Evolutionary conservation across 768 basidiomycete genomes (phyloP).

Genomic region (Mrakia blollopis): DNA sequence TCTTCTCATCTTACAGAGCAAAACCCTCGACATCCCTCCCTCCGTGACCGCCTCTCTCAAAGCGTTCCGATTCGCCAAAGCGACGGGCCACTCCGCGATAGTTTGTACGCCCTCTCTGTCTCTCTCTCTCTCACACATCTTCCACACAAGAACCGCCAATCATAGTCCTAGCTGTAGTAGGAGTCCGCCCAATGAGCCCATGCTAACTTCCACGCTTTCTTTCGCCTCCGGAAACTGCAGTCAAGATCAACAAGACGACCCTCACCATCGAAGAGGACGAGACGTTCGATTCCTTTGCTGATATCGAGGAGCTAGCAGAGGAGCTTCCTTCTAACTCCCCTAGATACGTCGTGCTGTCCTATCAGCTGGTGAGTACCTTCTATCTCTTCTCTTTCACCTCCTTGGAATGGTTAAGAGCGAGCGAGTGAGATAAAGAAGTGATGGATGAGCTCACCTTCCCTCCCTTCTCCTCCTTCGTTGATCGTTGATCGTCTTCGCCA

Average conservation of each 20-base stretch:
- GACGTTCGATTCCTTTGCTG: background rate
- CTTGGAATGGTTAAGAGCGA: too few species aligned
- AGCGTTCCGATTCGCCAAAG: conserved; percentile 9
- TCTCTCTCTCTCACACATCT: too few species aligned
- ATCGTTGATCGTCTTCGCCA: background rate
- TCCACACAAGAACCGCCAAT: too few species aligned
- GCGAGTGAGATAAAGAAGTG: too few species aligned
- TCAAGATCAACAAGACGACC: conserved; percentile 26
- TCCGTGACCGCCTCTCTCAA: conserved; percentile 3
- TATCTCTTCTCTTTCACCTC: background rate
- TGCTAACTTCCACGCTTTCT: background rate
- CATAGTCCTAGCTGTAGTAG: too few species aligned
- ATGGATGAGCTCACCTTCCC: background rate
- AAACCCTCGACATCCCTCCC: conserved; percentile 23
- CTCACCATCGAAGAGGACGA: conserved; percentile 23
- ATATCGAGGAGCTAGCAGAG: conserved; percentile 27
- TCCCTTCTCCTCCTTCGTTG: background rate
- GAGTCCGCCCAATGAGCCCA: too few species aligned
- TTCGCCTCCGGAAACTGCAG: background rate
- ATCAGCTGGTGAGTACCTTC: conserved; percentile 14
- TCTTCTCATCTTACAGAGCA: background rate
- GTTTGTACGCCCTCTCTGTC: background rate
- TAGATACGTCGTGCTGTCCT: conserved; percentile 18
- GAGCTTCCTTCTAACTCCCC: conserved; percentile 28
- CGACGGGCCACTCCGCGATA: background rate